Base-by-base conservation (phyloP, 495 filamentous ascomycete genomes). In the Lasiosphaeris hirsuta region DNA sequence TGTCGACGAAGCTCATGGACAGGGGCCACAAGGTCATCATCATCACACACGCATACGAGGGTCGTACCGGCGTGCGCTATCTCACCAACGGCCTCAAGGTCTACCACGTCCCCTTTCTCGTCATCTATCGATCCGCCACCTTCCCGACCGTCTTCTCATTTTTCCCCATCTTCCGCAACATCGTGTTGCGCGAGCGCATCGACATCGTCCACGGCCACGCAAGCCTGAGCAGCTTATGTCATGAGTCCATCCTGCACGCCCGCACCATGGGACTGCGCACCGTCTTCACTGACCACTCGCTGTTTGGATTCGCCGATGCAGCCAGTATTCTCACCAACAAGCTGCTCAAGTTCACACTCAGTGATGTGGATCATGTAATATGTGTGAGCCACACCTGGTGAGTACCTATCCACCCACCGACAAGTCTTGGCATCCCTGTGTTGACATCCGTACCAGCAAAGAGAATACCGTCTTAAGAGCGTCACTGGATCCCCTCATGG, bases 361-460 rank as follows among this genome's bases (percentile, higher is more conserved):
- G 95, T 66, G 94, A 98, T 69, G 92, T 98, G 10, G 94, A 96
- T 63, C 94, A 98, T 82, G 92, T 94, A 37, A 95, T 98, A 52
- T 97, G 94, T 61, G 94, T 98, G 62, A 95, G 90, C 65, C 92
- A 98, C 78, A 98, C 94, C 53, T 97, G 93, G 92, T 94, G 78
- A 48, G 80, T 62, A 41, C 18, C 19, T 11, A 4, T 38, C 15
- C n/a, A 14, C 10, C 8, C 15, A 2, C 23, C 5, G 23, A 30
- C 23, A 14, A 30, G 19, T 23, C 49, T 30, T 55, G 53, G 53
- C 53, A n/a, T 42, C 42, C 52, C 34, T 51, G 39, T 17, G 18
- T 42, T 55, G 35, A 30, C 51, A 33, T 38, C 34, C 55, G 49
- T 30, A 5, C 13, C 37, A 96, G 93, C 76, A 97, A 98, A 73